These are phyloP conservation scores for Aquilaria agallochum DNA, from an alignment of 441 rosid species.

Conservation along the genomic window DNA sequence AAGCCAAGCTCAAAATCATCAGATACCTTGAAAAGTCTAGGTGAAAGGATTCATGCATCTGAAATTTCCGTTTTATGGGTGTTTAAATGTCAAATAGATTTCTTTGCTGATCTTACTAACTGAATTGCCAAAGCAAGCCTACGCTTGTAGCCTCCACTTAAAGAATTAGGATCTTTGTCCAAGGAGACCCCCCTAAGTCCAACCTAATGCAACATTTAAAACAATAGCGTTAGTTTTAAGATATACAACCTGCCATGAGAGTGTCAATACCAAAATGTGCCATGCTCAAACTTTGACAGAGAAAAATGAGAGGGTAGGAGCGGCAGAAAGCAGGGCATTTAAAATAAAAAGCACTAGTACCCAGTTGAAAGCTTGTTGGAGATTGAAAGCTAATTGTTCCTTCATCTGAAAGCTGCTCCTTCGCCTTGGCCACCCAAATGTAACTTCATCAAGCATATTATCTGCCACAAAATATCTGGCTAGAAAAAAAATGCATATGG, in stretches of 20 bases:
- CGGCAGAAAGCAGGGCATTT: neutral
- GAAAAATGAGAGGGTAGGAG: constrained; percentile 8
- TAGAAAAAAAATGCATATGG: constrained; percentile 1
- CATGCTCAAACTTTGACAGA: neutral
- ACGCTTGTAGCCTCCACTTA: constrained; percentile 95
- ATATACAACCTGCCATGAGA: neutral
- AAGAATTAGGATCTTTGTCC: constrained; percentile 84
- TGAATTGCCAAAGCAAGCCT: constrained; percentile 92
- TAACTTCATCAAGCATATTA: constrained; percentile 78
- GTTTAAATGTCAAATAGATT: neutral
- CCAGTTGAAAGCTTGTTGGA: constrained; percentile 89
- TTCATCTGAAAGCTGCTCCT: constrained; percentile 54
- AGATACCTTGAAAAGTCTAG: too few relatives aligned
- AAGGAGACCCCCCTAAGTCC: constrained; percentile 71
- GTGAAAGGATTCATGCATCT: neutral
- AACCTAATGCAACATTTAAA: constrained; percentile 45
- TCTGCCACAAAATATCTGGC: constrained; percentile 84
- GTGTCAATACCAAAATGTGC: too few relatives aligned
- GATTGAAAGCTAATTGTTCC: constrained; percentile 63
- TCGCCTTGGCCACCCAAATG: constrained; percentile 92
- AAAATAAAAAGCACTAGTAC: constrained; percentile 34
- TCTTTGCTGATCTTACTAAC: constrained; percentile 44
- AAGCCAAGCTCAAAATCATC: too few relatives aligned
- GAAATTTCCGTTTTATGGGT: neutral
- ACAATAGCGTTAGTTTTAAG: neutral